Base-by-base conservation (phyloP, 31 red algal genomes). In the Odonthalia washingtoniensis region DNA sequence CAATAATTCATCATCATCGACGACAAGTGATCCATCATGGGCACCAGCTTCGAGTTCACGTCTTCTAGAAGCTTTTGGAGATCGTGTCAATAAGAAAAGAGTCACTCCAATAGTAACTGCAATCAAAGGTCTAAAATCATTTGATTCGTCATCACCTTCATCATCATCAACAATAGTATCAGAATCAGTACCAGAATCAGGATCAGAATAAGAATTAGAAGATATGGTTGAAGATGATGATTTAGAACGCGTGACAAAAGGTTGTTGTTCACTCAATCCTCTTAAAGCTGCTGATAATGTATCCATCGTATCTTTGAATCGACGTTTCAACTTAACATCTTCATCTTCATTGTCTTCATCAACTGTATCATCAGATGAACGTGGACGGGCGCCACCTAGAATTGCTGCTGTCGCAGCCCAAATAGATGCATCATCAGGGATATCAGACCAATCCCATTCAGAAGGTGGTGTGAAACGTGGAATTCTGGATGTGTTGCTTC, bases 91-190 rank as follows among this genome's bases (percentile, higher is more conserved):
- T 40, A 91, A 65, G 44, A 91, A 91, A 17, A 91, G 41, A 34
- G 89, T 91, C 12, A 91, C 89, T 39, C 89, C 89, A 33, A 91
- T 85, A 30, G 81, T 85, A 5, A 91, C 89, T 3, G 89, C 89
- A n/a, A 91, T 84, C 28, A 91, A 72, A 5, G 89, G 89, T 16
- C 89, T 68, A 0, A 91, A 72, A 82, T 87, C 90, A 36, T 84
- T 27, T 2, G 46, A 40, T 1, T 14, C 46, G 16, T 63, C 36
- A 1, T 9, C 32, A 28, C 28, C 12, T 30, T 75, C 77, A 6
- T 89, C 76, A 14, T 52, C 57, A 16, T 82, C 74, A 12, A 17
- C 73, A 5, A 37, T 37, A 5, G 27, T n/a, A 41, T n/a, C 32
- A 4, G 72, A 75, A 38, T 75, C 72, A 68, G 31, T 68, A 40